Evolutionary conservation across 2,329 filamentous ascomycete species (phyloP).

Genomic region (Fusarium irregulare): DNA sequence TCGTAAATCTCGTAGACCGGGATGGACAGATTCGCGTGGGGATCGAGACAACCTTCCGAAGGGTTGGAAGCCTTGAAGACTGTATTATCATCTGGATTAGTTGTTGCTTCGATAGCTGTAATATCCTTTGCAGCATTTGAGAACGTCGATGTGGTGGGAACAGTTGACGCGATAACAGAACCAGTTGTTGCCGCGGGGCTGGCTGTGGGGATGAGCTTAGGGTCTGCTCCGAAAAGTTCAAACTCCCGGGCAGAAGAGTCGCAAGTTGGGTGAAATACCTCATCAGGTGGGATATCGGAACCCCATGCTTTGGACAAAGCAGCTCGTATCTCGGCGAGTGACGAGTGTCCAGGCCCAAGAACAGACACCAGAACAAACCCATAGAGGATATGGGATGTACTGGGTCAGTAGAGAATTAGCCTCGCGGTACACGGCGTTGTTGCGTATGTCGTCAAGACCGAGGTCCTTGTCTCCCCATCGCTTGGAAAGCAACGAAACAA

Average conservation of each 20-base stretch:
- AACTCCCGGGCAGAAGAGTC: not conserved
- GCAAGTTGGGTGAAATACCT: not conserved
- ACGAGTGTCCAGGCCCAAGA: not conserved
- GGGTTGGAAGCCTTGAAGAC: no score
- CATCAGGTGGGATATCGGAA: not conserved
- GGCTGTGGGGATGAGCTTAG: not conserved
- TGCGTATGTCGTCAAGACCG: no score
- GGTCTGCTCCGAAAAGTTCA: not conserved
- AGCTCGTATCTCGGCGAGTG: not conserved
- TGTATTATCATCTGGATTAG: no score
- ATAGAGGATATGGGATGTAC: not conserved
- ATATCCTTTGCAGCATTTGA: no score
- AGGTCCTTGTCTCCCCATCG: no score
- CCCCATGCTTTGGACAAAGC: not conserved
- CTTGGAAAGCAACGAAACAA: no score
- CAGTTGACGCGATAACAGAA: not conserved
- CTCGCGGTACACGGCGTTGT: not conserved
- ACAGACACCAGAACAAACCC: not conserved
- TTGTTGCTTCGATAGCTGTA: no score
- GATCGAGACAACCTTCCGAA: no score
- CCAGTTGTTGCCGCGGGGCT: accelerated
- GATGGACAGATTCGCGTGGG: no score
- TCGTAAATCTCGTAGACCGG: no score
- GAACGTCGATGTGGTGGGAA: no score
- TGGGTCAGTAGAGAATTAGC: not conserved